A percentile compares a stretch with the other conserved stretches of the same genome.
These are phyloP conservation scores for Ogataea nakhonphanomensis DNA, from an alignment of 805 yeast genomes.

Conservation along the genomic window DNA sequence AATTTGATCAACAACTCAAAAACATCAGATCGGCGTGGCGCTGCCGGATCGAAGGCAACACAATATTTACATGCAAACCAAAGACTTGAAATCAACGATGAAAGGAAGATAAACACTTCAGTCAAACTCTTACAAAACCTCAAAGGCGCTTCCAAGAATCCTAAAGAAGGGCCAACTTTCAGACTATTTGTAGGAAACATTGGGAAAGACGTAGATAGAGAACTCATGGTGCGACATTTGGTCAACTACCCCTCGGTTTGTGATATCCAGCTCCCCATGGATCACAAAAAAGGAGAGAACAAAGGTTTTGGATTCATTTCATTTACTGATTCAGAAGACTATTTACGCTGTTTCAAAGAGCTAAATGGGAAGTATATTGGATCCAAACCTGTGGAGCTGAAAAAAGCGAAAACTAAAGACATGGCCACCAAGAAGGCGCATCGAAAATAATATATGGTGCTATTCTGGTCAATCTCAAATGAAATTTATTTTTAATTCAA, in stretches of 20 bases:
- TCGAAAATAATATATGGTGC: too few relatives aligned
- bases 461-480: neutral
- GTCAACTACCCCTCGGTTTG: conserved; percentile 47
- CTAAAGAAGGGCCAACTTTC: conserved; percentile 71
- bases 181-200: conserved; percentile 73
- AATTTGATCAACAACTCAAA: conserved; percentile 25
- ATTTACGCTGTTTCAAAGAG: conserved; percentile 65
- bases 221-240: conserved; percentile 53
- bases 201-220: conserved; percentile 64
- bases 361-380: conserved; percentile 78
- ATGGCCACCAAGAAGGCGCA: conserved; percentile 27
- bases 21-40: conserved; percentile 53
- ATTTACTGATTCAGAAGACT: conserved; percentile 62
- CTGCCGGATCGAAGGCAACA: conserved; percentile 49
- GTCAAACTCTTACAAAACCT: conserved; percentile 19
- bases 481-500: neutral
- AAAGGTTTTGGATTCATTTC: conserved; percentile 78
- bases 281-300: conserved; percentile 41
- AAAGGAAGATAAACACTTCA: conserved; percentile 15
- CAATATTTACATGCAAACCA: conserved; percentile 37
- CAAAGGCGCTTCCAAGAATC: conserved; percentile 27
- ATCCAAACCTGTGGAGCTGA: conserved; percentile 64
- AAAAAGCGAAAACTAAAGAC: conserved; percentile 50
- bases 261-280: conserved; percentile 59
- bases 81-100: conserved; percentile 16